Conservation (phyloP, 805 yeast species). For the Pachysolen tannophilus region DNA sequence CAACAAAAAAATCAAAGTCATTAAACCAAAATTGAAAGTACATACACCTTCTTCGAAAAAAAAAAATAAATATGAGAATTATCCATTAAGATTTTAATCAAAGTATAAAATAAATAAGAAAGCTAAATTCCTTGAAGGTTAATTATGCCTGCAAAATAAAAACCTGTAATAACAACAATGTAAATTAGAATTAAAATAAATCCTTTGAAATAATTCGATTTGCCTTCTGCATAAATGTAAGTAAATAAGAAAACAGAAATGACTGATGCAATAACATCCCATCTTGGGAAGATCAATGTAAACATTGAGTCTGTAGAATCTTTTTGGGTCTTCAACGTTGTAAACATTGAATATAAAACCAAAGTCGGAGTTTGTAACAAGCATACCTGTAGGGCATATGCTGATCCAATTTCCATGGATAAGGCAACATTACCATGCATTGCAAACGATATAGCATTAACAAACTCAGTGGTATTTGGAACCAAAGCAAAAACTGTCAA, state of each 20-base stretch:
- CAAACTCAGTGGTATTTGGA: constrained; percentile 94
- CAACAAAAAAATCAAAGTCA: no score
- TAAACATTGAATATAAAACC: constrained; percentile 65
- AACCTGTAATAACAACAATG: constrained; percentile 69
- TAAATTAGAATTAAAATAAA: constrained; percentile 77
- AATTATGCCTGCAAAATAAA: constrained; percentile 51
- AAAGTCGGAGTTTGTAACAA: constrained; percentile 87
- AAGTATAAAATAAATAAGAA: no score
- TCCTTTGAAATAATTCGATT: constrained; percentile 93
- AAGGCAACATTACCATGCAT: constrained; percentile 92
- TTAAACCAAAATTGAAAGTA: no score
- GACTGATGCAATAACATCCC: constrained; percentile 87
- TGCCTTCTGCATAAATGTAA: constrained; percentile 93
- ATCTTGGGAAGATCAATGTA: constrained; percentile 83
- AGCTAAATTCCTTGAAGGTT: constrained; percentile 17
- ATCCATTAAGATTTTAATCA: no score
- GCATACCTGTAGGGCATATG: constrained; percentile 94
- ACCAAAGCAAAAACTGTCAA: constrained; percentile 92
- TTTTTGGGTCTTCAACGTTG: constrained; percentile 26
- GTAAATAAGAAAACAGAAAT: constrained; percentile 85
- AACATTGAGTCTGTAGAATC: constrained; percentile 41
- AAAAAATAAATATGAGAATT: no score
- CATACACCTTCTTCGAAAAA: no score
- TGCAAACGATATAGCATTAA: constrained; percentile 96
- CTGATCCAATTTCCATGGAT: constrained; percentile 97